These are phyloP conservation scores for Helicosporidium sp. DNA, from an alignment of 139 green algal species.

Conservation along the genomic window DNA sequence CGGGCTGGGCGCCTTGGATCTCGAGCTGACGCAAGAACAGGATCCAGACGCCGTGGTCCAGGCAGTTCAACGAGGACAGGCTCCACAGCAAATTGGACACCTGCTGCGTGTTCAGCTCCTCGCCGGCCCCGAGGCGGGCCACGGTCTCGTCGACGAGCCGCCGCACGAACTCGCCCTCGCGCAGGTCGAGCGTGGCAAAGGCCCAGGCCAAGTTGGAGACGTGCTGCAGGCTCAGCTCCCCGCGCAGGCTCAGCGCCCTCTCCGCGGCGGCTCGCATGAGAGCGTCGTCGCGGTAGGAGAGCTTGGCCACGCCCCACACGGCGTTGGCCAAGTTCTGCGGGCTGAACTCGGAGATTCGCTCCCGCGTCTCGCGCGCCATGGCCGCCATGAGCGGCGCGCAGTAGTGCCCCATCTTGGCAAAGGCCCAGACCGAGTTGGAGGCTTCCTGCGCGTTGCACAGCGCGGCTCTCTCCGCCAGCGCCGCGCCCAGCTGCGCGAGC, in stretches of 20 bases:
- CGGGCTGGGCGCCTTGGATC: too few relatives aligned
- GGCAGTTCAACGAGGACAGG: slow-evolving; percentile 20
- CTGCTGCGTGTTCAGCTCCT: slow-evolving; percentile 30
- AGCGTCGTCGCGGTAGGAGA: slow-evolving; percentile 14
- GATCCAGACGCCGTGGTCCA: slow-evolving; percentile 10
- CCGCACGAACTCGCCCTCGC: too few relatives aligned
- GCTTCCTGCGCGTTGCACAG: slow-evolving; percentile 34
- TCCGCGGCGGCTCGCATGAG: slow-evolving; percentile 17
- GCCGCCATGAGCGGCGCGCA: slow-evolving; percentile 6
- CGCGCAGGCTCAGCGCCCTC: background rate
- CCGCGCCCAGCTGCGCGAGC: slow-evolving; percentile 2
- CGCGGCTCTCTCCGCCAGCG: slow-evolving; percentile 12
- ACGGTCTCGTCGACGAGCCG: too few relatives aligned
- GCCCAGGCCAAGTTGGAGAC: slow-evolving; percentile 30
- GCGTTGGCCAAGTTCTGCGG: slow-evolving; percentile 37
- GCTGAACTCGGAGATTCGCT: slow-evolving; percentile 13
- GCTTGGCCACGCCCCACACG: slow-evolving; percentile 23
- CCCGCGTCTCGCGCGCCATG: slow-evolving; percentile 3
- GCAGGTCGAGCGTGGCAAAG: slow-evolving; percentile 15
- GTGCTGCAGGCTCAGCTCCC: slow-evolving; percentile 27
- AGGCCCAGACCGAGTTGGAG: slow-evolving; percentile 30
- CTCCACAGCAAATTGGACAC: slow-evolving; percentile 35
- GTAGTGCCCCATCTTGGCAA: slow-evolving; percentile 15
- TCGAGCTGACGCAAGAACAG: too few relatives aligned
- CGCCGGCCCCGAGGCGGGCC: too few relatives aligned